A percentile compares a stretch with the other conserved stretches of the same genome.
Conservation (phyloP, 2,329 filamentous ascomycete genomes). For the Botrytis deweyae region DNA sequence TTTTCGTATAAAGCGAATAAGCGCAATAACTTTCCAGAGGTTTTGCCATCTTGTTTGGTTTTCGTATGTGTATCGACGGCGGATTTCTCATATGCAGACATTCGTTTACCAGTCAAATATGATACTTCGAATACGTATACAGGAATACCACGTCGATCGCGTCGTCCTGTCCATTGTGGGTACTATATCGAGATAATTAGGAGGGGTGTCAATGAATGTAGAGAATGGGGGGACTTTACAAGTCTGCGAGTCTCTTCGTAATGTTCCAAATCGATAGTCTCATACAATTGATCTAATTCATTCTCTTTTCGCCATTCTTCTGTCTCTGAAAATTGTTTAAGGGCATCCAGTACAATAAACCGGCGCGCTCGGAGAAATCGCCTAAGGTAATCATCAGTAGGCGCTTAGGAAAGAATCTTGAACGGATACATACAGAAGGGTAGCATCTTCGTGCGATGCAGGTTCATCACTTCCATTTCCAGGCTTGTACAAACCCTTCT, state of each 20-base stretch:
- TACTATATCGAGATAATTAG: conserved; percentile 55
- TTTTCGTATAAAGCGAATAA: conserved; percentile 95
- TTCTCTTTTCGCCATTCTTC: conserved; percentile 84
- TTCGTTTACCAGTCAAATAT: conserved; percentile 77
- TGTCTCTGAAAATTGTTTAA: conserved; percentile 81
- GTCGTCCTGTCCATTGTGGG: conserved; percentile 90
- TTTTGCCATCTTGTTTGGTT: conserved; percentile 64
- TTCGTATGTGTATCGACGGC: conserved; percentile 54
- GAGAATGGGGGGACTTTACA: conserved; percentile 48
- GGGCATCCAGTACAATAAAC: conserved; percentile 76
- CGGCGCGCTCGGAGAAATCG: conserved; percentile 83
- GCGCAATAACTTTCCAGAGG: conserved; percentile 73
- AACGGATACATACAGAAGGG: conserved; percentile 58
- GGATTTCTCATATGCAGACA: conserved; percentile 73
- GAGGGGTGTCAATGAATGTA: conserved; percentile 24
- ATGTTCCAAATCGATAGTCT: conserved; percentile 79
- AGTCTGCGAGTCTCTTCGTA: conserved; percentile 78
- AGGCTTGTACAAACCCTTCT: conserved; percentile 63
- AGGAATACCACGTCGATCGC: conserved; percentile 87
- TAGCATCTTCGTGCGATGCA: conserved; percentile 68
- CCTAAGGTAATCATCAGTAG: conserved; percentile 45
- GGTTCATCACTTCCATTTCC: conserved; percentile 41
- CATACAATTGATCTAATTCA: conserved; percentile 74
- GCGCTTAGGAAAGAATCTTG: not conserved
- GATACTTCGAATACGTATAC: conserved; percentile 88